Conservation (phyloP, 768 basidiomycete species). For the Boletus sp. region DNA sequence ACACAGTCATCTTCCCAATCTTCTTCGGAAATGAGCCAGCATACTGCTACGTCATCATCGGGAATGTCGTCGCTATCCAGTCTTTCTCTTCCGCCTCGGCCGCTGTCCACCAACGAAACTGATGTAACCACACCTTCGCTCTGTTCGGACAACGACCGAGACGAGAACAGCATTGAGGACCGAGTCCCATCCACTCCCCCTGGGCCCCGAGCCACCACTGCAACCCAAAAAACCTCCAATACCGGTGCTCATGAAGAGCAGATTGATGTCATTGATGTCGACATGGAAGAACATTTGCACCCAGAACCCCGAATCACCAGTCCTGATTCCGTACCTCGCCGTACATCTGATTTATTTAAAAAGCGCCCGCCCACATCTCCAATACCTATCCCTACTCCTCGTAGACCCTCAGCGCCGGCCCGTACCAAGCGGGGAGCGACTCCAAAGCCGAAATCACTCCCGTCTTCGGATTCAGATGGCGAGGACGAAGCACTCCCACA, state of each 20-base stretch:
- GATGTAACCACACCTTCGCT: conserved; percentile 64
- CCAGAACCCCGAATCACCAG: conserved; percentile 8
- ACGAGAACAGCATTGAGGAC: conserved; percentile 50
- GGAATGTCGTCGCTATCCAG: conserved; percentile 27
- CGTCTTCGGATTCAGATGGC: conserved; percentile 21
- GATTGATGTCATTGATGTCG: conserved; percentile 38
- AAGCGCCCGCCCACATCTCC: conserved; percentile 66
- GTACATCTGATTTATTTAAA: conserved; percentile 45
- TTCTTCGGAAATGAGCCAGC: conserved; percentile 20
- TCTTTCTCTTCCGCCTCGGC: conserved; percentile 16
- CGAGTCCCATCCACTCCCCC: conserved; percentile 51
- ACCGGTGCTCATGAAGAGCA: conserved; percentile 3
- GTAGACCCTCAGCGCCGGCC: conserved; percentile 56
- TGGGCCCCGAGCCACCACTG: conserved; percentile 26
- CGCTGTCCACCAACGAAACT: conserved; percentile 37
- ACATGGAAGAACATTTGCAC: conserved; percentile 31
- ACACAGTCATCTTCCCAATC: conserved; percentile 29
- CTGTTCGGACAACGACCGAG: conserved; percentile 67
- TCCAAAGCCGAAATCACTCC: conserved; percentile 24
- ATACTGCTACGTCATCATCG: conserved; percentile 13
- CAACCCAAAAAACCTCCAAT: neutral
- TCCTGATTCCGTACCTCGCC: conserved; percentile 11
- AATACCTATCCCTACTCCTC: conserved; percentile 50
- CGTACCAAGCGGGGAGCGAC: conserved; percentile 41
- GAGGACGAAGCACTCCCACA: conserved; percentile 17